Conservation (phyloP, 345 rosid species). For the Rhodamnia argentea region DNA sequence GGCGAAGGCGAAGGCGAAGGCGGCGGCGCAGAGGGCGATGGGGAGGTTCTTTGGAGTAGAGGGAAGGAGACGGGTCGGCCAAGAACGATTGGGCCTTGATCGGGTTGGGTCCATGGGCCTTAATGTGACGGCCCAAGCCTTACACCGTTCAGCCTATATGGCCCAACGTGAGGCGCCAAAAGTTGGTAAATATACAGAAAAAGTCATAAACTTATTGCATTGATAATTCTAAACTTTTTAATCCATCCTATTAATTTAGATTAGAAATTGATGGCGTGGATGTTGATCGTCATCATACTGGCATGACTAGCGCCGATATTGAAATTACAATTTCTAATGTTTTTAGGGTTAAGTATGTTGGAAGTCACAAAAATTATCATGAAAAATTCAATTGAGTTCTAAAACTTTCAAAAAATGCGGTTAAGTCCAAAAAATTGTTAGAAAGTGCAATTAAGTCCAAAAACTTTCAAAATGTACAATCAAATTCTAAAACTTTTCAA, state of each 20-base stretch:
- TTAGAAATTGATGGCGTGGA: too few relatives aligned
- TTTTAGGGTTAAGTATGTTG: too few relatives aligned
- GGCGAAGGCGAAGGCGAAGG: slow-evolving; percentile 69
- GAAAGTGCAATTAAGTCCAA: too few relatives aligned
- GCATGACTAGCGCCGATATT: too few relatives aligned
- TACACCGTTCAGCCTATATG: not conserved
- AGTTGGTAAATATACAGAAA: not conserved
- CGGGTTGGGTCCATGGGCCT: not conserved
- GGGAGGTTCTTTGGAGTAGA: slow-evolving; percentile 75
- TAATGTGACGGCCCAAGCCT: not conserved
- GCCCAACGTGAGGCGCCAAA: not conserved
- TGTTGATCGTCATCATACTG: too few relatives aligned
- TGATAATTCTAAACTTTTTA: too few relatives aligned
- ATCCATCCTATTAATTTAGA: rapidly evolving
- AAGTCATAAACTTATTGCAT: too few relatives aligned
- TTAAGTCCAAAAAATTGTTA: too few relatives aligned
- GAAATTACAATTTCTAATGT: too few relatives aligned
- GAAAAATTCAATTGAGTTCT: too few relatives aligned
- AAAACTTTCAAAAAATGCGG: too few relatives aligned
- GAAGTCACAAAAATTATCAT: too few relatives aligned
- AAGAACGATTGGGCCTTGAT: not conserved
- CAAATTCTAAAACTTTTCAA: not conserved
- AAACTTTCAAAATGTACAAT: not conserved
- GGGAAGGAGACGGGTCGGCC: slow-evolving; percentile 32
- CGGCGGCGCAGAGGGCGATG: slow-evolving; percentile 33